Evolutionary conservation across 805 yeast genomes (phyloP).

Genomic region (Candida ulmi): DNA sequence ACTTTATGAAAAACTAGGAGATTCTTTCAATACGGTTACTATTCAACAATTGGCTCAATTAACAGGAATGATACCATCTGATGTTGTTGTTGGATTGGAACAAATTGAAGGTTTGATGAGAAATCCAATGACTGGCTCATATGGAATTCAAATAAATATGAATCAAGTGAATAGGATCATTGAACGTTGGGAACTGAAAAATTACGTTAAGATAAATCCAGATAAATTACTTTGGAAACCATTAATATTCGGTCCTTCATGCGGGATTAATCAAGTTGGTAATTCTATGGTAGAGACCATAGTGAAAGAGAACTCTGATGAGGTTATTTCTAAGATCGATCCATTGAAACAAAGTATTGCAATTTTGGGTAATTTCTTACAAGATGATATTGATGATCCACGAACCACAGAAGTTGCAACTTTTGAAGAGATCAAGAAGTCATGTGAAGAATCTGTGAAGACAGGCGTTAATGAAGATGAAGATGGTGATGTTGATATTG

Average conservation of each 20-base stretch:
- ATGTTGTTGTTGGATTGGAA: slow-evolving; percentile 83
- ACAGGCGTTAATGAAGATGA: slow-evolving; percentile 21
- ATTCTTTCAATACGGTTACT: slow-evolving; percentile 30
- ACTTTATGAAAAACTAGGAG: slow-evolving; percentile 4
- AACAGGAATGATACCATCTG: slow-evolving; percentile 86
- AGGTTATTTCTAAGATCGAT: slow-evolving; percentile 18
- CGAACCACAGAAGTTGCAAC: slow-evolving; percentile 55
- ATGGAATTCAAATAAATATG: slow-evolving; percentile 49
- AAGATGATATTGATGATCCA: slow-evolving; percentile 64
- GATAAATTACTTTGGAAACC: slow-evolving; percentile 71
- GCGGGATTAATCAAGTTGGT: slow-evolving; percentile 61
- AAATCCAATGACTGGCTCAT: slow-evolving; percentile 38
- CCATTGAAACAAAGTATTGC: slow-evolving; percentile 43
- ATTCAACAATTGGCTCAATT: slow-evolving; percentile 56
- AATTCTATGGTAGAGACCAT: slow-evolving; percentile 25
- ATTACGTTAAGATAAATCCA: slow-evolving; percentile 46
- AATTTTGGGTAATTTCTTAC: slow-evolving; percentile 51
- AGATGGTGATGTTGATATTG: slow-evolving; percentile 12
- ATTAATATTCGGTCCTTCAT: slow-evolving; percentile 77
- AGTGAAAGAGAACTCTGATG: slow-evolving; percentile 8
- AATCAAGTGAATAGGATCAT: slow-evolving; percentile 36
- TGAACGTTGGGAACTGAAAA: slow-evolving; percentile 47
- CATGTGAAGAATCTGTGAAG: slow-evolving; percentile 8
- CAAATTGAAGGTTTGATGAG: slow-evolving; percentile 56
- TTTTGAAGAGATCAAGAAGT: slow-evolving; percentile 36